Conservation (phyloP, 2,329 filamentous ascomycete species). For the Onygenales sp. region DNA sequence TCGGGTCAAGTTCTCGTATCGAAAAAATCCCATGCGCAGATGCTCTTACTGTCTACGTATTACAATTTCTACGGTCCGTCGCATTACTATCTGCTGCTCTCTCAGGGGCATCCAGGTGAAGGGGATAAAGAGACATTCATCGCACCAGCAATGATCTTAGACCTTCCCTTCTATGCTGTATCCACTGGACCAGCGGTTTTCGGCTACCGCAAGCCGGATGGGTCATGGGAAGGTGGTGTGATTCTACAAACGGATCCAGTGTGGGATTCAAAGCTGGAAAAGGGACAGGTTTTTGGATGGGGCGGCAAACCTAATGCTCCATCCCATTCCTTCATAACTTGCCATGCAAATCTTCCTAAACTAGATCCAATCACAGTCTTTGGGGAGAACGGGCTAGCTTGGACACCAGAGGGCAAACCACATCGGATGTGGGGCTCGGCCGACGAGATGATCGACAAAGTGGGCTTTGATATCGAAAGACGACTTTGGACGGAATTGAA, state of each 20-base stretch:
- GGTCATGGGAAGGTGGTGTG: slow-evolving; percentile 11
- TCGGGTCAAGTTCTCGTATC: slow-evolving; percentile 41
- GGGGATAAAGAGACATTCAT: slow-evolving; percentile 14
- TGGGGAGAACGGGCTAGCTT: slow-evolving; percentile 26
- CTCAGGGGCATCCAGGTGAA: slow-evolving; percentile 20
- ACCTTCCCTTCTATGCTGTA: slow-evolving; percentile 12
- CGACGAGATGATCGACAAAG: slow-evolving; percentile 22
- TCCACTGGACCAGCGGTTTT: slow-evolving; percentile 12
- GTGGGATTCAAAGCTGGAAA: slow-evolving; percentile 23
- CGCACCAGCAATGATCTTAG: slow-evolving; percentile 7
- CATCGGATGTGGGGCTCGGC: slow-evolving; percentile 28
- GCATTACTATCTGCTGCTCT: slow-evolving; percentile 39
- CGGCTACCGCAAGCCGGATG: slow-evolving; percentile 9
- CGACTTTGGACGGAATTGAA: slow-evolving; percentile 33
- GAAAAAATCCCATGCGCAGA: slow-evolving; percentile 38
- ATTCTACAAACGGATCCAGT: slow-evolving; percentile 23
- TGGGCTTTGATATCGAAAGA: slow-evolving; percentile 31
- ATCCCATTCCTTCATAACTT: slow-evolving; percentile 23
- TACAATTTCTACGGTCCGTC: slow-evolving; percentile 48
- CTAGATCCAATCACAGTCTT: slow-evolving; percentile 32
- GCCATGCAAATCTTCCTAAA: slow-evolving; percentile 33
- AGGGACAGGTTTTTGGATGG: slow-evolving; percentile 10
- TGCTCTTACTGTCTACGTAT: slow-evolving; percentile 42
- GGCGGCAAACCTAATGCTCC: slow-evolving; percentile 13
- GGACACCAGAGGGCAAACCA: slow-evolving; percentile 26